Evolutionary conservation across 2,329 filamentous ascomycete genomes (phyloP).

Genomic region (Pseudonectria buxi): DNA sequence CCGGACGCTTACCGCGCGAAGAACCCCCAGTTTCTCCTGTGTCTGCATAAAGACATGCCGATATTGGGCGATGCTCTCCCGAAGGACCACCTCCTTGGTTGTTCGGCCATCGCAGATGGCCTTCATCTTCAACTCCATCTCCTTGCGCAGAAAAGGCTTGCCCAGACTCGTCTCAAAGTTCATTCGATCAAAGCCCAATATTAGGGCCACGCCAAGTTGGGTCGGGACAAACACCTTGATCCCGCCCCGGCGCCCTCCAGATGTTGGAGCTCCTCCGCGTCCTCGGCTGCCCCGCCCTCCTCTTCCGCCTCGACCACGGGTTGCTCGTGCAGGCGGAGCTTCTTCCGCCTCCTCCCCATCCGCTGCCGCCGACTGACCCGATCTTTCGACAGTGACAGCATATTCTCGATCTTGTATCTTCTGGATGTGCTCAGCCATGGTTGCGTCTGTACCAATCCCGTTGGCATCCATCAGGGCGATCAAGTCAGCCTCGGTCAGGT

Average conservation of each 20-base stretch:
- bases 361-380: slow-evolving; percentile 28
- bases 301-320: slow-evolving; percentile 41
- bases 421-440: slow-evolving; percentile 97
- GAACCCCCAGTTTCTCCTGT: slow-evolving; percentile 62
- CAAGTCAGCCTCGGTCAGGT: slow-evolving; percentile 89
- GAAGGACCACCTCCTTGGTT: slow-evolving; percentile 66
- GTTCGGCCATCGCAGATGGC: slow-evolving; percentile 86
- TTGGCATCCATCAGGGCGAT: slow-evolving; percentile 98
- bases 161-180: slow-evolving; percentile 86
- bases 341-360: slow-evolving; percentile 33
- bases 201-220: slow-evolving; percentile 80
- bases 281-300: slow-evolving; percentile 30
- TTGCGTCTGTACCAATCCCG: slow-evolving; percentile 95
- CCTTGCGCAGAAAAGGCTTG: slow-evolving; percentile 92
- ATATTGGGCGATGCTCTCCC: slow-evolving; percentile 81
- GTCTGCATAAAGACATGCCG: slow-evolving; percentile 79
- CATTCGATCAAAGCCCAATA: slow-evolving; percentile 92
- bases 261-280: slow-evolving; percentile 34
- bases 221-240: slow-evolving; percentile 90
- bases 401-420: slow-evolving; percentile 92
- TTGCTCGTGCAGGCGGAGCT: slow-evolving; percentile 35
- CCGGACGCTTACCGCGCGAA: slow-evolving; percentile 49
- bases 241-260: slow-evolving; percentile 38
- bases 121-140: slow-evolving; percentile 97
- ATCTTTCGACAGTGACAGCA: slow-evolving; percentile 56